A percentile compares a stretch with the other conserved stretches of the same genome.
Conservation (phyloP, 495 filamentous ascomycete genomes). For the Tuber melanosporum region DNA sequence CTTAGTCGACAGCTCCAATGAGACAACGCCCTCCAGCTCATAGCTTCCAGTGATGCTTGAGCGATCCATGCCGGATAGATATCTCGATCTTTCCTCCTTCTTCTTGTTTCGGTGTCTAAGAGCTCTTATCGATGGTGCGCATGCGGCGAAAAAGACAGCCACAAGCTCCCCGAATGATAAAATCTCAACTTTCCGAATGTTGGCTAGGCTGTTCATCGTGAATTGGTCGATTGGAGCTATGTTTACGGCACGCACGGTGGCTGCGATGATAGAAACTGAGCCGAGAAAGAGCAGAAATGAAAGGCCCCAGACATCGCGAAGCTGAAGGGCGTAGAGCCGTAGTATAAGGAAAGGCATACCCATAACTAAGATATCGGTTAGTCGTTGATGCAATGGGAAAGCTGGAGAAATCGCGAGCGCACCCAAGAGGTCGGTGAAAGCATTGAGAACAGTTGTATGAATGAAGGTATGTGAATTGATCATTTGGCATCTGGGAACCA, state of each 20-base stretch:
- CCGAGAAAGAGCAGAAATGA: background rate
- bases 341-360: slow-evolving; percentile 6
- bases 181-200: background rate
- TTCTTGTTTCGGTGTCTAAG: slow-evolving; percentile 5
- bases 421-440: slow-evolving; percentile 7
- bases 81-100: background rate
- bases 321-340: slow-evolving; percentile 9
- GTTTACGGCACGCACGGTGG: slow-evolving; percentile 3
- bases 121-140: slow-evolving; percentile 6
- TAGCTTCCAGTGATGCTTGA: background rate
- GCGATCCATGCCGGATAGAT: background rate
- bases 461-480: slow-evolving; percentile 5
- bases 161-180: background rate
- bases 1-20: background rate
- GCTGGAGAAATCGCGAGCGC: background rate
- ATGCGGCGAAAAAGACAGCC: slow-evolving; percentile 6
- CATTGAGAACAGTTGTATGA: slow-evolving; percentile 3
- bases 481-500: background rate
- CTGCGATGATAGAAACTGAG: slow-evolving; percentile 3
- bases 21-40: slow-evolving; percentile 1
- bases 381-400: background rate
- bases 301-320: slow-evolving; percentile 5
- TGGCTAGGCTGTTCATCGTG: background rate
- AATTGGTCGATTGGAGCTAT: background rate
- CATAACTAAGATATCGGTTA: slow-evolving; percentile 8